These are phyloP conservation scores for Sarcomyxa edulis DNA, from an alignment of 768 basidiomycete genomes.

Conservation along the genomic window DNA sequence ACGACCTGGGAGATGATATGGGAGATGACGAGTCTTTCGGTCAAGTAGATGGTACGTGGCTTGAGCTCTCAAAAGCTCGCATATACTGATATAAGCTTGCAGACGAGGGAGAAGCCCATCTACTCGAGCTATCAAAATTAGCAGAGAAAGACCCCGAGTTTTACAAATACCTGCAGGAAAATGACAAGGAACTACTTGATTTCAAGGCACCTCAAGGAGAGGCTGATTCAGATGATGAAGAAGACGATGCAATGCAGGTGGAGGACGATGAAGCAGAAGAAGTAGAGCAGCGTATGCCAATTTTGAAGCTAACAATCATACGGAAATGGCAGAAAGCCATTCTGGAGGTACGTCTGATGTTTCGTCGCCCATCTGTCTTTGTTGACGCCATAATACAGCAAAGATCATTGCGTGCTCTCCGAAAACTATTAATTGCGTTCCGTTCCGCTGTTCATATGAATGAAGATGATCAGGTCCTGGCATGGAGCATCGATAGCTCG, in stretches of 20 bases:
- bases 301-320: slow-evolving; percentile 67
- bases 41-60: slow-evolving; percentile 58
- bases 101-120: slow-evolving; percentile 74
- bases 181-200: slow-evolving; percentile 86
- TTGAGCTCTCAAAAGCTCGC: background rate
- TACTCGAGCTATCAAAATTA: slow-evolving; percentile 79
- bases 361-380: background rate
- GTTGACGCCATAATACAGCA: slow-evolving; percentile 41
- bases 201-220: slow-evolving; percentile 40
- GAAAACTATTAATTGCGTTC: slow-evolving; percentile 86
- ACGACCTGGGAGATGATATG: slow-evolving; percentile 37
- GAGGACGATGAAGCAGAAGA: slow-evolving; percentile 43
- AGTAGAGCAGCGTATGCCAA: slow-evolving; percentile 44
- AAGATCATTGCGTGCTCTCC: slow-evolving; percentile 76
- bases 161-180: slow-evolving; percentile 95
- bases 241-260: slow-evolving; percentile 39
- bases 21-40: slow-evolving; percentile 66
- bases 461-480: slow-evolving; percentile 72
- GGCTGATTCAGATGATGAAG: slow-evolving; percentile 34
- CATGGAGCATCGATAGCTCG: slow-evolving; percentile 83
- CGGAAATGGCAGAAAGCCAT: slow-evolving; percentile 86
- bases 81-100: slow-evolving; percentile 6
- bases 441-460: slow-evolving; percentile 88
- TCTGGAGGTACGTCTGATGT: slow-evolving; percentile 54
- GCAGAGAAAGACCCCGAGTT: slow-evolving; percentile 99